These are phyloP conservation scores for Fraxinus platypoda DNA, from an alignment of 305 asterid species.

Conservation along the genomic window DNA sequence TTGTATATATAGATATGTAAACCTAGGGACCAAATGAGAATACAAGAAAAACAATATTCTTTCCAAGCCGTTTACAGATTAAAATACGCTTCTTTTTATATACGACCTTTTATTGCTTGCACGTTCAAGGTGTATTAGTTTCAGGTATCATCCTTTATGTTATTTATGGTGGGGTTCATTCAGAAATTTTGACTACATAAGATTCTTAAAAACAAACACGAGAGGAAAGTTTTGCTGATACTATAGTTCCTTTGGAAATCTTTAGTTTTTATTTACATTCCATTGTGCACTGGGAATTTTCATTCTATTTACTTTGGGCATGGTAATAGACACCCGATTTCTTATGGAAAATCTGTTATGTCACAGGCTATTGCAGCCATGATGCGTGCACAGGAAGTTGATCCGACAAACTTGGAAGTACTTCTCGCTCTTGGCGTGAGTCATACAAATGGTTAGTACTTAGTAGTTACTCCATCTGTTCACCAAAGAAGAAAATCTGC, in stretches of 20 bases:
- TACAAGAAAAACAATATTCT: too few species aligned
- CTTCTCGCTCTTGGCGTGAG: conserved; percentile 99
- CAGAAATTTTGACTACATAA: conserved; percentile 12
- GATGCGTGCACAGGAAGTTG: conserved; percentile 98
- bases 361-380: conserved; percentile 99
- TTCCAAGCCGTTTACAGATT: too few species aligned
- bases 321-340: conserved; percentile 1
- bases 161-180: not conserved
- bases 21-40: too few species aligned
- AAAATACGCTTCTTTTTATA: not conserved
- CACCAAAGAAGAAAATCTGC: not conserved
- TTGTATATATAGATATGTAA: too few species aligned
- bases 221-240: conserved; percentile 12
- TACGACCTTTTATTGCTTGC: conserved; percentile 9
- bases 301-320: not conserved
- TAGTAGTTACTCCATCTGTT: conserved; percentile 36
- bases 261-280: not conserved
- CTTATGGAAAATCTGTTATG: conserved; percentile 12
- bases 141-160: not conserved
- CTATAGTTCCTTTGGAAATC: not conserved
- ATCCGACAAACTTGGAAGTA: conserved; percentile 95
- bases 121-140: not conserved
- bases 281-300: not conserved
- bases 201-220: not conserved
- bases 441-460: conserved; percentile 90